phyloP scores from a whole-genome alignment of 352 stramenopile genomes.

The Phytophthora kernoviae region DNA sequence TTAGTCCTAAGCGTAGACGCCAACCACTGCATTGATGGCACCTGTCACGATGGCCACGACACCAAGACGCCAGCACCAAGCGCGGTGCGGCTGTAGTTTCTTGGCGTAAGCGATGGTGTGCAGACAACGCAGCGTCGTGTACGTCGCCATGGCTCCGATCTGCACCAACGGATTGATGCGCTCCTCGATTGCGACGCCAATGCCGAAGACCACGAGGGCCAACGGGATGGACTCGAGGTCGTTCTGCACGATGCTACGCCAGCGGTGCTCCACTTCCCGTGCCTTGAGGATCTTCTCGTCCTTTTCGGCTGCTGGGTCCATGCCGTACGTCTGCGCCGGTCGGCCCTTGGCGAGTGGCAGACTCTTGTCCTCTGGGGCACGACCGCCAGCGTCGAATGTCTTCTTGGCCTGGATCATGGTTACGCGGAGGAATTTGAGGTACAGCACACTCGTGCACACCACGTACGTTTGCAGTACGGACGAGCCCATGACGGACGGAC shows the following conservation, averaged over 20 bases:
- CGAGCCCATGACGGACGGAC: constrained; percentile 17
- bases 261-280: constrained; percentile 43
- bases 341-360: constrained; percentile 30
- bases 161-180: constrained; percentile 35
- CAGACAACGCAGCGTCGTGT: constrained; percentile 36
- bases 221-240: constrained; percentile 55
- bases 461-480: constrained; percentile 52
- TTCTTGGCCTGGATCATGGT: constrained; percentile 53
- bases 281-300: constrained; percentile 44
- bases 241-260: constrained; percentile 52
- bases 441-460: constrained; percentile 46
- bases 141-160: constrained; percentile 24
- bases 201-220: constrained; percentile 39
- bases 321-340: constrained; percentile 43
- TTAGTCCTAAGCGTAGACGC: constrained; percentile 34
- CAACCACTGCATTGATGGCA: constrained; percentile 50
- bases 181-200: constrained; percentile 34
- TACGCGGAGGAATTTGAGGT: constrained; percentile 60
- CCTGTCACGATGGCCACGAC: constrained; percentile 43
- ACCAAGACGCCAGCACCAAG: constrained; percentile 40
- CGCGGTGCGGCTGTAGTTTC: constrained; percentile 24
- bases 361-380: constrained; percentile 55
- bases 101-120: constrained; percentile 48
- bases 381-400: constrained; percentile 50
- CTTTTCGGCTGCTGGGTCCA: constrained; percentile 29